Evolutionary conservation across 2,329 filamentous ascomycete species (phyloP), one percentile per base, ranked within the genome.

Genomic region (Penicillium brevicompactum): DNA sequence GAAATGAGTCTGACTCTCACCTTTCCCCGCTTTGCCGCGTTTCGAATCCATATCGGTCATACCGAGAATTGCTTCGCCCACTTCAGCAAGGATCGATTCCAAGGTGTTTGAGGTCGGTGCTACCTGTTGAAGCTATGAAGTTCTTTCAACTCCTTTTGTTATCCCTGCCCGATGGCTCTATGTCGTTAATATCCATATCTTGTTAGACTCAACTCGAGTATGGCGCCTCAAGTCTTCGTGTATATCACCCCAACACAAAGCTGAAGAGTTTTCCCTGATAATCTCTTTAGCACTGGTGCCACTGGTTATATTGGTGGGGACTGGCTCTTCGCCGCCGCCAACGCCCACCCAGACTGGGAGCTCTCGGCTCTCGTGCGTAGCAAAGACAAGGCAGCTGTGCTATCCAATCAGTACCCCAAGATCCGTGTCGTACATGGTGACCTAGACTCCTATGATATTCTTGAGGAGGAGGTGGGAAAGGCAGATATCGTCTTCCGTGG

Each of bases 271-370:
- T 18, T 34, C 24, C 50, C 70, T 70, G 5, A 62, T 41, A 34
- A 16, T 9, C n/a, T 42, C 48, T 2, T 18, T 18, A 82, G 80
- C 13, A 82, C 79, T 32, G 80, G 80, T 18, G 74, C 68, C 4
- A 82, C 80, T 14, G 81, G 81, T 31, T 84, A 82, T 62, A 82
- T 84, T 46, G 81, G 81, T 5, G 81, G 82, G 31, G 80, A 81
- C 48, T 74, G 76, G 38, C 72, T 84, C n/a, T 77, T 78, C 56
- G 70, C 71, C 5, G 62, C 83, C 34, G 67, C 69, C 40, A 69
- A 76, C 43, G 66, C 73, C 5, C 80, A 82, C 59, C 77, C 78
- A 4, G 76, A 80, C 44, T 81, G 77, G 73, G 69, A 79, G 40
- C 60, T 78, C 48, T 73, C 76, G 0, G 74, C 70, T 38, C 66